phyloP scores from a whole-genome alignment of 2,329 filamentous ascomycete species.

The Orbilia oligospora region DNA sequence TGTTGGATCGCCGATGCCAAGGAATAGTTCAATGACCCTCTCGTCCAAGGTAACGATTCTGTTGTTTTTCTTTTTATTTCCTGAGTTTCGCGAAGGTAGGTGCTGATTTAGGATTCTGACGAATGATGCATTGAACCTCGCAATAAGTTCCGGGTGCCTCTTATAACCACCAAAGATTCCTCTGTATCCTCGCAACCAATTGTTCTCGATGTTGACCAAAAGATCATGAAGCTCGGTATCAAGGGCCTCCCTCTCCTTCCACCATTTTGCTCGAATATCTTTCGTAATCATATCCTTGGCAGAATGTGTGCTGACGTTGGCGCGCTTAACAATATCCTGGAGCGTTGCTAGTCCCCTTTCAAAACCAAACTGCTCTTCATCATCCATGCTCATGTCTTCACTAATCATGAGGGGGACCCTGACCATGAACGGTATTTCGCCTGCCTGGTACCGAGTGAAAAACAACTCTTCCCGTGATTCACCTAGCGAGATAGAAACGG shows the following conservation, averaged over 20 bases:
- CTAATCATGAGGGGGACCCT: conserved; percentile 87
- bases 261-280: conserved; percentile 86
- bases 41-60: conserved; percentile 70
- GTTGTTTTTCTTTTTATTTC: conserved; percentile 72
- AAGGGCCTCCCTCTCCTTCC: conserved; percentile 84
- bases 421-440: conserved; percentile 84
- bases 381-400: conserved; percentile 81
- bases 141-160: conserved; percentile 76
- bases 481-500: conserved; percentile 86
- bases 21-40: conserved; percentile 86
- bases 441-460: conserved; percentile 85
- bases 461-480: conserved; percentile 87
- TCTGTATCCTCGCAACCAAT: conserved; percentile 95
- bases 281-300: conserved; percentile 79
- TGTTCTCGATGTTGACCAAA: conserved; percentile 86
- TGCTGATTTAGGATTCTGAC: conserved; percentile 84
- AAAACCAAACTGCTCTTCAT: conserved; percentile 84
- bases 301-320: conserved; percentile 86
- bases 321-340: conserved; percentile 80
- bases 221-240: conserved; percentile 83
- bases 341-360: conserved; percentile 75
- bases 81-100: conserved; percentile 78
- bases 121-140: conserved; percentile 83
- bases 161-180: conserved; percentile 88
- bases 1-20: conserved; percentile 83